Percentiles rank a stretch among this genome's conserved stretches.
Evolutionary conservation across 495 filamentous ascomycete genomes (phyloP).

Genomic region (Daldinia caldariorum): DNA sequence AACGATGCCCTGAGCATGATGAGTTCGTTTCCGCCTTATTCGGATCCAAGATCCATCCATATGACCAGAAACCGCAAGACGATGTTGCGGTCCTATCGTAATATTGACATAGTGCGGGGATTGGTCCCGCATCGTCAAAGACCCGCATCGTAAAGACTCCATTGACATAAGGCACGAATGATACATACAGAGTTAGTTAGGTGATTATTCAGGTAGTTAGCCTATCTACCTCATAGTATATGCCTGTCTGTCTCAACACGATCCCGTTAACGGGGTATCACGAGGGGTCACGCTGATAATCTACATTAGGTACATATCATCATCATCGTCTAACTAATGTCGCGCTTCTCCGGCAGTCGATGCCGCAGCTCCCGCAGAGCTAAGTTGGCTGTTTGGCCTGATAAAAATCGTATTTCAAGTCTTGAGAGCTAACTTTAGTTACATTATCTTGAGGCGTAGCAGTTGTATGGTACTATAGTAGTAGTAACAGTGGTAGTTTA

Average conservation of each 20-base stretch:
- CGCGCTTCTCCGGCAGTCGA: slow-evolving; percentile 11
- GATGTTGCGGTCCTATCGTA: neutral
- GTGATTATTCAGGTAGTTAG: too few species aligned
- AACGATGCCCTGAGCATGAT: too few species aligned
- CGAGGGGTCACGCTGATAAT: slow-evolving; percentile 6
- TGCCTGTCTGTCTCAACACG: too few species aligned
- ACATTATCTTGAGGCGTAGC: slow-evolving; percentile 9
- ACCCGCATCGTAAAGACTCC: neutral
- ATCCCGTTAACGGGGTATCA: slow-evolving; percentile 8
- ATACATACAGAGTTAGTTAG: too few species aligned
- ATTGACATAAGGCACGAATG: too few species aligned
- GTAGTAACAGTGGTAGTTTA: neutral
- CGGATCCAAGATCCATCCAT: neutral
- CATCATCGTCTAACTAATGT: neutral
- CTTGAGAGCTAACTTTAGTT: neutral
- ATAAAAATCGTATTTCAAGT: neutral
- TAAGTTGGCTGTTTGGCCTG: neutral
- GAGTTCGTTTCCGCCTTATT: neutral
- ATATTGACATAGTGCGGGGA: neutral
- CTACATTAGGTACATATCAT: neutral
- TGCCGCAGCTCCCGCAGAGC: slow-evolving; percentile 22
- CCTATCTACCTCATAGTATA: too few species aligned
- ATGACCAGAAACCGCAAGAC: neutral
- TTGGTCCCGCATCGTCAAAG: neutral
- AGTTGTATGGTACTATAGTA: too few species aligned